Percentiles rank a stretch among this genome's conserved stretches.
Evolutionary conservation across 1,284 basidiomycete species (phyloP).

Genomic region (Puccinia coronata): DNA sequence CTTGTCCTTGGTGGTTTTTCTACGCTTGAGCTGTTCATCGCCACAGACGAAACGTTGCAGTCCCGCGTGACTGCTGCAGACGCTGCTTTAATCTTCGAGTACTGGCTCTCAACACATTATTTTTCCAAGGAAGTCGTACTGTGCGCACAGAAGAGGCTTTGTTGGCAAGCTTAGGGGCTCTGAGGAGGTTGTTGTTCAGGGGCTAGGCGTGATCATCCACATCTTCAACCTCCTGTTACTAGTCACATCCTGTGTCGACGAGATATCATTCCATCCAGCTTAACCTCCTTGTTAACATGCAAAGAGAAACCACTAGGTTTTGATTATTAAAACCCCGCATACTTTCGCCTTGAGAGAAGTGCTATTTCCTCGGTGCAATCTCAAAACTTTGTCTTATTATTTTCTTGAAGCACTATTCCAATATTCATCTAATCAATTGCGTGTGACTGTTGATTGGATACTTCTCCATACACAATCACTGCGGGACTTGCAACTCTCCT

Average conservation of each 20-base stretch:
- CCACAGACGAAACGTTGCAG: slow-evolving; percentile 54
- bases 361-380: background rate
- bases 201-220: slow-evolving; percentile 18
- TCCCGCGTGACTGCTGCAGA: slow-evolving; percentile 55
- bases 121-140: slow-evolving; percentile 57
- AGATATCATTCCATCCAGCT: background rate
- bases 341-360: background rate
- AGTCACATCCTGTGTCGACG: background rate
- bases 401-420: slow-evolving; percentile 11
- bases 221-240: slow-evolving; percentile 6
- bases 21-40: slow-evolving; percentile 56
- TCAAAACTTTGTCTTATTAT: background rate
- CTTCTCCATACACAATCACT: background rate
- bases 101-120: slow-evolving; percentile 58
- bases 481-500: background rate
- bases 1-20: slow-evolving; percentile 57
- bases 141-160: slow-evolving; percentile 56
- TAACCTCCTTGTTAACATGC: background rate
- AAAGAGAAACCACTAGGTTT: background rate
- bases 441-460: background rate
- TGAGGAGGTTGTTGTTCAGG: slow-evolving; percentile 39
- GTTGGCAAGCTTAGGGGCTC: slow-evolving; percentile 42
- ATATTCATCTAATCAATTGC: too few species aligned
- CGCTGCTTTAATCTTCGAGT: slow-evolving; percentile 56
- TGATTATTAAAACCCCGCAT: slow-evolving; percentile 19